These are phyloP conservation scores for Pyrenula massariospora DNA, from an alignment of 495 filamentous ascomycete genomes.

Conservation along the genomic window DNA sequence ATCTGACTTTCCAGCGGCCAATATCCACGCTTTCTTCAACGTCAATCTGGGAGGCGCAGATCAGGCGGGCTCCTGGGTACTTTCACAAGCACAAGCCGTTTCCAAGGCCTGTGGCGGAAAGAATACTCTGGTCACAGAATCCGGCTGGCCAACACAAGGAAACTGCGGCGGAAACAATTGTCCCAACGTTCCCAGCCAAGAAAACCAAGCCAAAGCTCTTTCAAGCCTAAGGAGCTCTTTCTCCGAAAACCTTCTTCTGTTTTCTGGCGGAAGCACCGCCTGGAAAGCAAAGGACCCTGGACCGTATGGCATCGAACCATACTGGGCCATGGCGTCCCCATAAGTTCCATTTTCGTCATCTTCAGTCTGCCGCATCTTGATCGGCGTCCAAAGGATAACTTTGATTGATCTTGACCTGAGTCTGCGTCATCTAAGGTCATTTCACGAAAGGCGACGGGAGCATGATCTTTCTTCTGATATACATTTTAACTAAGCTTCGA, in stretches of 20 bases:
- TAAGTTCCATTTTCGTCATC: background rate
- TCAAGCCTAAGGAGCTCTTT: conserved; percentile 36
- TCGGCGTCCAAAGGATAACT: no score
- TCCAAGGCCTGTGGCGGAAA: conserved; percentile 38
- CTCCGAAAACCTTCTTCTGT: background rate
- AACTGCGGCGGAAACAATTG: conserved; percentile 48
- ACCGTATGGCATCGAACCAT: background rate
- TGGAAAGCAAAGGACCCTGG: background rate
- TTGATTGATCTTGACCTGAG: no score
- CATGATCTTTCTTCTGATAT: background rate
- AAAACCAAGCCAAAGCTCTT: conserved; percentile 54
- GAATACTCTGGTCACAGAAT: conserved; percentile 55
- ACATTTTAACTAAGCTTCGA: background rate
- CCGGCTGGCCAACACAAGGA: conserved; percentile 62
- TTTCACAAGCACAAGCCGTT: conserved; percentile 38
- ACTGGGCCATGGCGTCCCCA: background rate
- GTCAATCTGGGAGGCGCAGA: conserved; percentile 33
- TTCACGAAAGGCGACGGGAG: background rate
- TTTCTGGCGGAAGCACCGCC: background rate
- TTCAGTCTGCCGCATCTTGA: no score
- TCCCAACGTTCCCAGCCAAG: conserved; percentile 45
- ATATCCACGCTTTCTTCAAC: conserved; percentile 81
- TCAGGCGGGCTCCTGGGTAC: conserved; percentile 53
- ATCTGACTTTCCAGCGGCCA: conserved; percentile 70
- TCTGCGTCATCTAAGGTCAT: no score